Evolutionary conservation across 805 yeast genomes (phyloP).

Genomic region (Candida arabinofermentans): DNA sequence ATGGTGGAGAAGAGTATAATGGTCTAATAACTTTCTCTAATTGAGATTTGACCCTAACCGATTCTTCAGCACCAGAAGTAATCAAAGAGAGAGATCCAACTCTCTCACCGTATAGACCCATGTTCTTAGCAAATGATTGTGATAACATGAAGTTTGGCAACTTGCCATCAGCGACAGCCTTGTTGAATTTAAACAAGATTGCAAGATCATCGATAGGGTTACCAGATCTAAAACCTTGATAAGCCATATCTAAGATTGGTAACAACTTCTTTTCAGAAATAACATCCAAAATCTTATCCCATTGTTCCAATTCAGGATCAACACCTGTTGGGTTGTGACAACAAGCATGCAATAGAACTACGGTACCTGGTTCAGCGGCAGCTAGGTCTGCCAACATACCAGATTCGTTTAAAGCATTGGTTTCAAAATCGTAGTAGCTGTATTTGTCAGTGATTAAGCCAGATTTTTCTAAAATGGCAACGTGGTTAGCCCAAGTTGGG

Average conservation of each 20-base stretch:
- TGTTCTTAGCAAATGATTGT: slow-evolving; percentile 92
- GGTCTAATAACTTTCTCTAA: slow-evolving; percentile 81
- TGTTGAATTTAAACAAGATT: slow-evolving; percentile 39
- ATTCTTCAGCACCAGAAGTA: slow-evolving; percentile 52
- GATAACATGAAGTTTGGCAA: slow-evolving; percentile 57
- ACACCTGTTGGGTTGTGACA: slow-evolving; percentile 98
- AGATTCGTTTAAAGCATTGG: slow-evolving; percentile 61
- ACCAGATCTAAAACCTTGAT: slow-evolving; percentile 94
- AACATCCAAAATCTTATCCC: slow-evolving; percentile 70
- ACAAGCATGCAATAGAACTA: slow-evolving; percentile 84
- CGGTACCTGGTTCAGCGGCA: slow-evolving; percentile 52
- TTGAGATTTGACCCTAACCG: slow-evolving; percentile 52
- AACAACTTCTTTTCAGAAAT: slow-evolving; percentile 55
- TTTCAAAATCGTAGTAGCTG: slow-evolving; percentile 62
- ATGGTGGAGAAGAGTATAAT: slow-evolving; percentile 89
- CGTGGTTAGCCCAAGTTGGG: slow-evolving; percentile 95
- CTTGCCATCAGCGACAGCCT: slow-evolving; percentile 44
- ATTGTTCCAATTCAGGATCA: slow-evolving; percentile 78
- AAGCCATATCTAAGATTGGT: slow-evolving; percentile 90
- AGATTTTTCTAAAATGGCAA: slow-evolving; percentile 69
- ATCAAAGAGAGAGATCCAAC: slow-evolving; percentile 75
- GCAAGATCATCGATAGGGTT: slow-evolving; percentile 65
- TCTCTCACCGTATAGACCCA: slow-evolving; percentile 95
- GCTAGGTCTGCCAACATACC: slow-evolving; percentile 58
- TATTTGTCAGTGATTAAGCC: slow-evolving; percentile 64